phyloP scores from a whole-genome alignment of 805 yeast genomes.

The Candida germanica region DNA sequence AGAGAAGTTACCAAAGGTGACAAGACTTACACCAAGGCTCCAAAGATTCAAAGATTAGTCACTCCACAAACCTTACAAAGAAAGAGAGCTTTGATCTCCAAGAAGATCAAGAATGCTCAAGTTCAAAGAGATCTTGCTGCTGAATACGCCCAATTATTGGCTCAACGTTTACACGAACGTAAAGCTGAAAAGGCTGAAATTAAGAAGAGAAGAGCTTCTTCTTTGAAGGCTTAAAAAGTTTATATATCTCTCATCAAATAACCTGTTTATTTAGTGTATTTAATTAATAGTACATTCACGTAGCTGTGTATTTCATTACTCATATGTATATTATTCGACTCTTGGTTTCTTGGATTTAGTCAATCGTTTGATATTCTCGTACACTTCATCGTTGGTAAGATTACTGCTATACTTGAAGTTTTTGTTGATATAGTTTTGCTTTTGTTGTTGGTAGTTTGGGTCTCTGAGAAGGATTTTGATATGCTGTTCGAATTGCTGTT shows the following conservation, averaged over 20 bases:
- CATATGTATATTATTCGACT: not conserved
- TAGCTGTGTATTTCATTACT: not conserved
- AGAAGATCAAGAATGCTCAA: constrained; percentile 95
- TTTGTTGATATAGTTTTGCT: constrained; percentile 56
- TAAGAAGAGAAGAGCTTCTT: constrained; percentile 99
- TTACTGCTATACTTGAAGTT: constrained; percentile 47
- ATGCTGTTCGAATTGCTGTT: constrained; percentile 67
- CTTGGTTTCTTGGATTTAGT: constrained; percentile 18
- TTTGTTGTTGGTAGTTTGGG: constrained; percentile 73
- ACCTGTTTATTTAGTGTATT: constrained; percentile 21
- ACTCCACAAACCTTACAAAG: constrained; percentile 99
- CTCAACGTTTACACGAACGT: constrained; percentile 97
- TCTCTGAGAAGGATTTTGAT: constrained; percentile 67
- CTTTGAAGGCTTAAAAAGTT: constrained; percentile 74
- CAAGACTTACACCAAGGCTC: constrained; percentile 99
- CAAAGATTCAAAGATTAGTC: constrained; percentile 98
- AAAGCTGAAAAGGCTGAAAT: constrained; percentile 98
- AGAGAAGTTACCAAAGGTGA: constrained; percentile 98
- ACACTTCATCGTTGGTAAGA: constrained; percentile 55
- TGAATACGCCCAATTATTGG: constrained; percentile 98
- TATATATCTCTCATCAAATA: too few species aligned
- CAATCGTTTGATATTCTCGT: constrained; percentile 55
- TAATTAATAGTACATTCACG: constrained; percentile 15
- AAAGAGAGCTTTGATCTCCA: constrained; percentile 94
- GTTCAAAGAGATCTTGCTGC: constrained; percentile 99